Conservation (phyloP, 1,284 basidiomycete species). For the Fomitopsis pinicola region DNA sequence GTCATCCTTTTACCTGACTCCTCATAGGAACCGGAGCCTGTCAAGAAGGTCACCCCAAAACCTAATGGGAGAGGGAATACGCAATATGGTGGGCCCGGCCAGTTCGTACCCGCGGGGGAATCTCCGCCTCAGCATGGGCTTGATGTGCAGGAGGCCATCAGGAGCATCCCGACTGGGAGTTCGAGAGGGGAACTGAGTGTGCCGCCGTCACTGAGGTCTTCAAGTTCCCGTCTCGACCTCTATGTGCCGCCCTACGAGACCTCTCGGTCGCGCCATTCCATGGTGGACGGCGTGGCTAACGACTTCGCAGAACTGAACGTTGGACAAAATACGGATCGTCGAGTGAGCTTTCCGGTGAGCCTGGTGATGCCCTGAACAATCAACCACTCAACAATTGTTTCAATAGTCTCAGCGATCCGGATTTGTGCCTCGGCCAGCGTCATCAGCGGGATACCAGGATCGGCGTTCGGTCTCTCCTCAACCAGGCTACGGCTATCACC, state of each 20-base stretch:
- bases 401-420: slow-evolving; percentile 30
- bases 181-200: slow-evolving; percentile 39
- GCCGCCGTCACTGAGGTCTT: slow-evolving; percentile 53
- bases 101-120: slow-evolving; percentile 58
- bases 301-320: slow-evolving; percentile 67
- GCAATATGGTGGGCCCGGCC: slow-evolving; percentile 73
- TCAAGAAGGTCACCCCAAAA: slow-evolving; percentile 57
- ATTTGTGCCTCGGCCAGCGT: slow-evolving; percentile 34
- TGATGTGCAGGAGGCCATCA: slow-evolving; percentile 20
- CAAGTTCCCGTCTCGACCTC: slow-evolving; percentile 61
- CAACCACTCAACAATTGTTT: background rate
- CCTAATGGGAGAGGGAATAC: slow-evolving; percentile 39
- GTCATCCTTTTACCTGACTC: background rate
- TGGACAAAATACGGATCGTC: slow-evolving; percentile 39
- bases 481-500: slow-evolving; percentile 27
- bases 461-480: slow-evolving; percentile 23
- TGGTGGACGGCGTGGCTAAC: slow-evolving; percentile 49
- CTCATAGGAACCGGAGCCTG: slow-evolving; percentile 65
- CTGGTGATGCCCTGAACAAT: background rate
- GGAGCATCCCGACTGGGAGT: slow-evolving; percentile 33
- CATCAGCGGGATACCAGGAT: slow-evolving; percentile 31
- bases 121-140: slow-evolving; percentile 24
- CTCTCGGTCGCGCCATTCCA: slow-evolving; percentile 23
- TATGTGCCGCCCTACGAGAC: slow-evolving; percentile 69
- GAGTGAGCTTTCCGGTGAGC: slow-evolving; percentile 66